These are phyloP conservation scores for Fusarium haematococcum DNA, from an alignment of 2,329 filamentous ascomycete genomes.

Conservation along the genomic window DNA sequence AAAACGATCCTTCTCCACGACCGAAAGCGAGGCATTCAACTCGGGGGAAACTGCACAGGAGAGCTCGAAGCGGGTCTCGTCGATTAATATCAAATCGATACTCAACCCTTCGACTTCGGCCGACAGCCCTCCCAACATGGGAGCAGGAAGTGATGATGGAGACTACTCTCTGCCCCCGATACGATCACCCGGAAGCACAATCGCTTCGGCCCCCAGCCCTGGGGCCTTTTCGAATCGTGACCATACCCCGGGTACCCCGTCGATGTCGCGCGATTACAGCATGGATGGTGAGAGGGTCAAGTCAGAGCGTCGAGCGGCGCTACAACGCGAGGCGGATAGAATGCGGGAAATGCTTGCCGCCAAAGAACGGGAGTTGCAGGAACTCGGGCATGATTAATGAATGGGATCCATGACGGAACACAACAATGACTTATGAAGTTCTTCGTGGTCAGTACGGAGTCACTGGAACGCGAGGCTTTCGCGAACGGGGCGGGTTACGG, in stretches of 20 bases:
- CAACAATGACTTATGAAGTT: conserved; percentile 42
- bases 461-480: conserved; percentile 30
- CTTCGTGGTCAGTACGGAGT: conserved; percentile 40
- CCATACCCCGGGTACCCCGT: conserved; percentile 37
- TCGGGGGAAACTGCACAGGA: conserved; percentile 57
- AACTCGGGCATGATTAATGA: conserved; percentile 47
- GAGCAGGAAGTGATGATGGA: conserved; percentile 51
- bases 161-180: conserved; percentile 58
- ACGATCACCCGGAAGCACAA: conserved; percentile 56
- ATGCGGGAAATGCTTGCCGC: conserved; percentile 80
- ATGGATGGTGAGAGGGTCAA: conserved; percentile 64
- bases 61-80: conserved; percentile 73
- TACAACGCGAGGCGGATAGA: conserved; percentile 79
- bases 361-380: conserved; percentile 77
- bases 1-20: conserved; percentile 76
- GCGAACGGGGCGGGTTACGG: conserved; percentile 24
- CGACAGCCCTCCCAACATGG: conserved; percentile 36
- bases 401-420: conserved; percentile 30
- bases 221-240: conserved; percentile 52
- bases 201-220: conserved; percentile 57
- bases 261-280: conserved; percentile 42
- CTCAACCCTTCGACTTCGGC: conserved; percentile 67
- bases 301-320: conserved; percentile 71
- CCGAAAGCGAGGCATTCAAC: conserved; percentile 63
- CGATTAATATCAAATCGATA: conserved; percentile 82